Base-by-base conservation (phyloP, 441 rosid species). In the Geranium incanum region DNA sequence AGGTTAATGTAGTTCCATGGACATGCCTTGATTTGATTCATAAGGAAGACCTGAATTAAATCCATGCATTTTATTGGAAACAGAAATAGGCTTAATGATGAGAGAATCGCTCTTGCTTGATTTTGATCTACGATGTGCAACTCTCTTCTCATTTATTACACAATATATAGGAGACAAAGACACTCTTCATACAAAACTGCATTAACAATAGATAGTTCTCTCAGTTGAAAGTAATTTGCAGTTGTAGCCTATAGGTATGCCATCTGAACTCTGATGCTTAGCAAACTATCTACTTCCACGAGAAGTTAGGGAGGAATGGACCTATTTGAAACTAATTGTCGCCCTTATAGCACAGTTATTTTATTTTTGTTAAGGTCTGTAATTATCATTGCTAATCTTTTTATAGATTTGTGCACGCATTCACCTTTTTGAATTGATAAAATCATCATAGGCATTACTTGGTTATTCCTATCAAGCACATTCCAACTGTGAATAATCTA, bases 401-500 rank as follows among this genome's bases (percentile, higher is more conserved):
- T 57, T 16, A 16, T 57, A 18, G 21, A 57, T 15, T 18, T 57
- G 7, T 16, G 8, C 63, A 16, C 28, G 8, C 63, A 57, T 16
- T 57, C 16, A 57, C 63, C 59, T 4, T 5, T 57, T 57, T 57
- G 63, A 57, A 16, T 2, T 57, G 63, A 16, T 15, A 57, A 57
- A 57, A 33, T 48, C 72, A 28, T 75, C 70, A 66, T 71, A 91
- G 98, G 86, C 98, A 93, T 78, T 93, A 88, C 80, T 80, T 88
- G 87, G 95, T 94, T 28, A 87, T 91, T 74, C 95, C 98, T 38
- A 83, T 82, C 72, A 75, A 84, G 78, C 97, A 90, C 76, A 86
- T 94, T 82, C 76, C 96, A 21, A 87, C 93, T 3, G 92, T 87
- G 55, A 86, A 66, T 28, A 81, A 88, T 79, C 92, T 94, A 11